Percentiles rank a stretch among this genome's conserved stretches.
phyloP scores from a whole-genome alignment of 441 rosid genomes.

The Syzygium malaccense region DNA sequence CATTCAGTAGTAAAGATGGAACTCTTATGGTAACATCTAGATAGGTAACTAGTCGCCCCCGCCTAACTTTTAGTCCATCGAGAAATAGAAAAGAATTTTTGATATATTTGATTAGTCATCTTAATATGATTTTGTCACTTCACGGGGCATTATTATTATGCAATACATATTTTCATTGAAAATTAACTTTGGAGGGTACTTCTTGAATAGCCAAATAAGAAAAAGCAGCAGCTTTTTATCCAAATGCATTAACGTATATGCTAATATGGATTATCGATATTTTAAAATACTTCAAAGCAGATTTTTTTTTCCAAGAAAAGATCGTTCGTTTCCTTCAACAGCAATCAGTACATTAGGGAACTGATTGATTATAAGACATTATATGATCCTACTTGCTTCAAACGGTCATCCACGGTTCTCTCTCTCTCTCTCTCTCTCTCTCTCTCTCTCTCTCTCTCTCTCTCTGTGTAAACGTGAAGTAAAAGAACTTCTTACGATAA shows the following conservation, averaged over 20 bases:
- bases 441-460: background rate
- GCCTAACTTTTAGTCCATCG: background rate
- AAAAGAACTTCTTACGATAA: background rate
- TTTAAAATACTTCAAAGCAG: too few relatives aligned
- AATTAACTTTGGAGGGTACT: background rate
- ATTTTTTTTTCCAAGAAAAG: too few relatives aligned
- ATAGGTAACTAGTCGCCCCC: background rate
- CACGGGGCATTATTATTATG: background rate
- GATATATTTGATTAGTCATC: background rate
- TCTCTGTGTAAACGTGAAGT: background rate
- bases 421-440: background rate
- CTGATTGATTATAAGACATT: too few relatives aligned
- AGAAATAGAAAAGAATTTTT: background rate
- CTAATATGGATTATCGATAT: background rate
- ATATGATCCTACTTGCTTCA: too few relatives aligned
- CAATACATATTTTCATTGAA: background rate
- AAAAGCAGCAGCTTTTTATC: background rate
- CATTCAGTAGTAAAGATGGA: accelerated
- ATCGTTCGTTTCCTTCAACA: too few relatives aligned
- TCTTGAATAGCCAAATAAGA: too few relatives aligned
- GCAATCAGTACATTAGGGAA: too few relatives aligned
- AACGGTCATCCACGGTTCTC: too few relatives aligned
- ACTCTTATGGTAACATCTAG: background rate
- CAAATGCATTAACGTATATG: background rate
- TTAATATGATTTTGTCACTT: background rate